A percentile compares a stretch with the other conserved stretches of the same genome.
phyloP scores from a whole-genome alignment of 805 yeast genomes.

The Candida sanyiensis region DNA sequence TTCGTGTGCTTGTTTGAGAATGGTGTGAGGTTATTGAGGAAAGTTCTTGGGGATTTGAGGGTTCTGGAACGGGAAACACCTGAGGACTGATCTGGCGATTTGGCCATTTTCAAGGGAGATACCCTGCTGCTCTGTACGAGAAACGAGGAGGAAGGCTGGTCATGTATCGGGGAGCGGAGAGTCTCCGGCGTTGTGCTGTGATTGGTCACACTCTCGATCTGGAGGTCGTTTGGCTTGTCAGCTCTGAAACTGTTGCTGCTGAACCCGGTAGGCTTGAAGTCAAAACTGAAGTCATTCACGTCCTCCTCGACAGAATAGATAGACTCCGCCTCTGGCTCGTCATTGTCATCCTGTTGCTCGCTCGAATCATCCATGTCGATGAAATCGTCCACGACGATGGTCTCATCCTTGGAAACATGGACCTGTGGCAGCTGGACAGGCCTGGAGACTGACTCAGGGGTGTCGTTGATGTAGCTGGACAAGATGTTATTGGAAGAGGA shows the following conservation, averaged over 20 bases:
- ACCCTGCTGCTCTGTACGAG: constrained; percentile 1
- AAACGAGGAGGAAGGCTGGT: constrained; percentile 13
- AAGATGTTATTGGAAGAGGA: constrained; percentile 22
- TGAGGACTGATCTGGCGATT: constrained; percentile 6
- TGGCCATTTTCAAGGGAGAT: not conserved
- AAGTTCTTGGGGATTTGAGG: constrained; percentile 25
- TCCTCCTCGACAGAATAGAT: constrained; percentile 2
- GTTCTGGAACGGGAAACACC: constrained; percentile 16
- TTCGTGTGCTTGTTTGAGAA: constrained; percentile 24
- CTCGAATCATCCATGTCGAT: constrained; percentile 19
- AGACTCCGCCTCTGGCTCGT: not conserved
- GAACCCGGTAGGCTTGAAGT: constrained; percentile 16
- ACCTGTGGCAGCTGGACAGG: constrained; percentile 12
- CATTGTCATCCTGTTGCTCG: constrained; percentile 7
- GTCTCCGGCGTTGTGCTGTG: not conserved
- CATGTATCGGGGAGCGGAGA: not conserved
- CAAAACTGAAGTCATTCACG: constrained; percentile 9
- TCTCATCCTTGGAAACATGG: constrained; percentile 13
- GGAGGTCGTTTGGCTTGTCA: constrained; percentile 19
- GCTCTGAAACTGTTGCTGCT: constrained; percentile 18
- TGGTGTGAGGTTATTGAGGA: constrained; percentile 14
- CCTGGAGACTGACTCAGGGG: constrained; percentile 19
- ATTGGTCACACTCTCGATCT: constrained; percentile 18
- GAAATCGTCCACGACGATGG: constrained; percentile 17
- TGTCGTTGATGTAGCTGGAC: constrained; percentile 22